A percentile compares a stretch with the other conserved stretches of the same genome.
These are phyloP conservation scores for Dactylellina cionopaga DNA, from an alignment of 2,329 filamentous ascomycete genomes.

Conservation along the genomic window DNA sequence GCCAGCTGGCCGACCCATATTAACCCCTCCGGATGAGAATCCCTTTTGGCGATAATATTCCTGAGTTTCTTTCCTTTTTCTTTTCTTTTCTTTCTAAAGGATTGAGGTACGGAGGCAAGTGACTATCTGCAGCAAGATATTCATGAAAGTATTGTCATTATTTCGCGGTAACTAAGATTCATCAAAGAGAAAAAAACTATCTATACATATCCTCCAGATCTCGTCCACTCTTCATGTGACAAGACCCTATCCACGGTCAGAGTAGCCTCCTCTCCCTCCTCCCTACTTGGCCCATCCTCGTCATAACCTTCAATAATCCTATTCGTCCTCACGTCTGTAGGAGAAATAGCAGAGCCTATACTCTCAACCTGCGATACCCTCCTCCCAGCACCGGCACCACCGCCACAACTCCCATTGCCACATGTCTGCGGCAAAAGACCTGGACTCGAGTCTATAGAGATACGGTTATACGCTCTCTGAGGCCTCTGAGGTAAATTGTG, in stretches of 20 bases:
- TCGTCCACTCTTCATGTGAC: slow-evolving; percentile 46
- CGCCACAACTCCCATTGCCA: neutral
- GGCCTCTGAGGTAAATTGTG: slow-evolving; percentile 38
- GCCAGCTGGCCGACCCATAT: too few species aligned
- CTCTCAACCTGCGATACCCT: slow-evolving; percentile 38
- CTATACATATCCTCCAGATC: slow-evolving; percentile 44
- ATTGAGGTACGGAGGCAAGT: too few species aligned
- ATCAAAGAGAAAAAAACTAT: neutral
- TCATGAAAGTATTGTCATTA: too few species aligned
- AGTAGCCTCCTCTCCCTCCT: neutral
- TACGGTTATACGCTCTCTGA: slow-evolving; percentile 10
- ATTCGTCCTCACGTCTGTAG: slow-evolving; percentile 11
- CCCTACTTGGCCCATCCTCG: neutral
- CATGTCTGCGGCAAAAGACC: slow-evolving; percentile 2
- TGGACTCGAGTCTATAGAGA: slow-evolving; percentile 26
- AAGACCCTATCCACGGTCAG: slow-evolving; percentile 11
- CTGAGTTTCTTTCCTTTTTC: too few species aligned
- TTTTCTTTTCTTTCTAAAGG: neutral
- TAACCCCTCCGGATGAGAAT: too few species aligned
- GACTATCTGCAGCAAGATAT: too few species aligned
- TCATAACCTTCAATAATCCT: slow-evolving; percentile 11
- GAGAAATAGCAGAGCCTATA: slow-evolving; percentile 30
- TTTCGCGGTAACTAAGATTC: neutral
- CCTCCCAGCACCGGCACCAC: slow-evolving; percentile 3
- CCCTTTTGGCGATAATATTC: too few species aligned